These are phyloP conservation scores for Plasmodium vivax DNA, from an alignment of 169 alveolate species.

Conservation along the genomic window DNA sequence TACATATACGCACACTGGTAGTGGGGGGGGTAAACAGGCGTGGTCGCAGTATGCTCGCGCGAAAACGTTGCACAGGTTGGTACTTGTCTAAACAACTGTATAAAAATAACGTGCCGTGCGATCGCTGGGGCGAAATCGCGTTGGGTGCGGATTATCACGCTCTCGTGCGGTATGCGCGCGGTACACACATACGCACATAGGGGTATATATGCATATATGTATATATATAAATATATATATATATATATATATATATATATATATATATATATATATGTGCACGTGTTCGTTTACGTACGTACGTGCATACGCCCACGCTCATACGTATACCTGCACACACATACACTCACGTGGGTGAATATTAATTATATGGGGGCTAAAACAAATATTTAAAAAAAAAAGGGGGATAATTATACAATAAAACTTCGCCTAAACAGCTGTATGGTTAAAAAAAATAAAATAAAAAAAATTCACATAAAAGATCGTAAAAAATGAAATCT, in stretches of 20 bases:
- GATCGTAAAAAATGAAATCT: background rate
- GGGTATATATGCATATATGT: no score
- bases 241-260: background rate
- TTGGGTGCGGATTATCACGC: background rate
- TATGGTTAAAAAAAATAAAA: background rate
- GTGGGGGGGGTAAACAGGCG: background rate
- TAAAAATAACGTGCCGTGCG: background rate
- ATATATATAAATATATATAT: background rate
- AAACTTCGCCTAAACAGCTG: background rate
- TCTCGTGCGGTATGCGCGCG: background rate
- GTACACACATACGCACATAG: background rate
- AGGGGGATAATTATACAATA: background rate
- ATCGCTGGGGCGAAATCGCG: background rate
- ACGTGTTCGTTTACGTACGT: background rate
- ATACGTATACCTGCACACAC: background rate
- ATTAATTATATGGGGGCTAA: background rate
- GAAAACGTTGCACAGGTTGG: background rate
- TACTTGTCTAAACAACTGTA: background rate
- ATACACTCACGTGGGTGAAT: background rate
- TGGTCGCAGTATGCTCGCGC: background rate
- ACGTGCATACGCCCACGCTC: background rate
- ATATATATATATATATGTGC: background rate
- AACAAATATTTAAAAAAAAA: background rate
- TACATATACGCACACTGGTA: background rate
- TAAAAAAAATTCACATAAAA: background rate